Conservation (phyloP, 139 green algal genomes). For the Zygnema cylindricum region DNA sequence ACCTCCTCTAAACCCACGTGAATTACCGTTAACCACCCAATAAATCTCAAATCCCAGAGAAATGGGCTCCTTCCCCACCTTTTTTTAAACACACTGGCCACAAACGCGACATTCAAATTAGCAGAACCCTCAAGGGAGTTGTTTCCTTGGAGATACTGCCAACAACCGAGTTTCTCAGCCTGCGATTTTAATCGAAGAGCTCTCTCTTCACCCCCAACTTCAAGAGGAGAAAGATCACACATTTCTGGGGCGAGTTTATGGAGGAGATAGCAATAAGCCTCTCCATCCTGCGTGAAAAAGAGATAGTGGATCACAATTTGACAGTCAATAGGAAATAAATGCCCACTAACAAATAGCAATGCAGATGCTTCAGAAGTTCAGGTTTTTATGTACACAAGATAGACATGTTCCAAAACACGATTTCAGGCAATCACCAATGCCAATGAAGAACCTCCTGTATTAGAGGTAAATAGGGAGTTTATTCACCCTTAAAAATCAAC, state of each 20-base stretch:
- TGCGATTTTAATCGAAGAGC: slow-evolving; percentile 35
- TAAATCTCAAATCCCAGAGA: not conserved
- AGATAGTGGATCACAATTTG: no score
- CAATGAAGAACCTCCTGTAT: no score
- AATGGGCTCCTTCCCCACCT: slow-evolving; percentile 27
- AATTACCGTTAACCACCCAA: not conserved
- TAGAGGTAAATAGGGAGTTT: no score
- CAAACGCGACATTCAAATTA: slow-evolving; percentile 50
- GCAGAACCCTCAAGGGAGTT: slow-evolving; percentile 33
- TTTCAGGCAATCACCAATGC: no score
- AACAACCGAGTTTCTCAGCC: slow-evolving; percentile 32
- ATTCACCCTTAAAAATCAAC: no score
- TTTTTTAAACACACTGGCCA: slow-evolving; percentile 60
- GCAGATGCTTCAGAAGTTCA: no score
- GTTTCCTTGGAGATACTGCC: slow-evolving; percentile 19
- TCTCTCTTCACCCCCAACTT: slow-evolving; percentile 18
- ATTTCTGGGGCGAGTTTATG: slow-evolving; percentile 35
- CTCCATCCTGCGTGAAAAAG: slow-evolving; percentile 37
- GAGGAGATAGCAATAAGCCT: slow-evolving; percentile 50
- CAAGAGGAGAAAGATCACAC: slow-evolving; percentile 47
- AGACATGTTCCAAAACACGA: no score
- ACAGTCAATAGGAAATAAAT: no score
- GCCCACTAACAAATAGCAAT: no score
- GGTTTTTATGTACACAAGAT: no score
- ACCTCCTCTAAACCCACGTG: not conserved